phyloP scores from a whole-genome alignment of 495 filamentous ascomycete species.

The Daldinia vernicosa region DNA sequence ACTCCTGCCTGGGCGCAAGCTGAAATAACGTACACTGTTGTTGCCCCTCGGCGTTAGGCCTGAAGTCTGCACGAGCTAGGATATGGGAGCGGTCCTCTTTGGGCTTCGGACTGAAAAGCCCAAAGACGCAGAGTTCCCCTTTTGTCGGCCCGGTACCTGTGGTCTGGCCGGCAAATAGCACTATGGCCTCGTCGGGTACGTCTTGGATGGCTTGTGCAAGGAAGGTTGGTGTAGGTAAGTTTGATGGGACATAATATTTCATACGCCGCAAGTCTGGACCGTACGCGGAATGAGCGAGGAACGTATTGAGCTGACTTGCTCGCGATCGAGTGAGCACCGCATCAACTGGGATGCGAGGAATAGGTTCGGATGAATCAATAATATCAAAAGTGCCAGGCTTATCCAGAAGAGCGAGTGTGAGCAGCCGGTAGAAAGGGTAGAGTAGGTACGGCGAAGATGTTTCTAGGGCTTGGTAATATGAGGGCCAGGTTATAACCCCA shows the following conservation, averaged over 20 bases:
- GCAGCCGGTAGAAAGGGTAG: conserved; percentile 39
- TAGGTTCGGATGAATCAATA: not conserved
- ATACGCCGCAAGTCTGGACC: not conserved
- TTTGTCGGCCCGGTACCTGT: not conserved
- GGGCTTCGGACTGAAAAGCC: conserved; percentile 34
- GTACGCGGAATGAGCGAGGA: conserved; percentile 17
- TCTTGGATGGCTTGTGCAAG: conserved; percentile 9
- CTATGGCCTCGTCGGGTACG: conserved; percentile 22
- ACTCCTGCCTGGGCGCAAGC: conserved; percentile 40
- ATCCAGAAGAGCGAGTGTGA: conserved; percentile 25
- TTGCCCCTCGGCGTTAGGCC: conserved; percentile 10
- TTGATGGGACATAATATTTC: not conserved
- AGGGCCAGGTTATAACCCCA: conserved; percentile 38
- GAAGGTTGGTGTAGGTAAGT: not conserved
- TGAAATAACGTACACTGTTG: conserved; percentile 41
- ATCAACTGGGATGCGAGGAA: not conserved
- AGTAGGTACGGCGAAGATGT: conserved; percentile 48
- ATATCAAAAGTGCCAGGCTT: not conserved
- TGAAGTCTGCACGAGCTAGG: not conserved
- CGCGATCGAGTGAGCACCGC: conserved; percentile 26
- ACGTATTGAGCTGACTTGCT: conserved; percentile 30
- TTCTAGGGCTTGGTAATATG: conserved; percentile 51
- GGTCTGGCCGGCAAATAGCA: conserved; percentile 13
- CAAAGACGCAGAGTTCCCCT: conserved; percentile 28
- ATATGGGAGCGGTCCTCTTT: conserved; percentile 23